Evolutionary conservation across 345 rosid genomes (phyloP), one percentile per base, ranked within the genome.

Genomic region (Clarkia xantiana): DNA sequence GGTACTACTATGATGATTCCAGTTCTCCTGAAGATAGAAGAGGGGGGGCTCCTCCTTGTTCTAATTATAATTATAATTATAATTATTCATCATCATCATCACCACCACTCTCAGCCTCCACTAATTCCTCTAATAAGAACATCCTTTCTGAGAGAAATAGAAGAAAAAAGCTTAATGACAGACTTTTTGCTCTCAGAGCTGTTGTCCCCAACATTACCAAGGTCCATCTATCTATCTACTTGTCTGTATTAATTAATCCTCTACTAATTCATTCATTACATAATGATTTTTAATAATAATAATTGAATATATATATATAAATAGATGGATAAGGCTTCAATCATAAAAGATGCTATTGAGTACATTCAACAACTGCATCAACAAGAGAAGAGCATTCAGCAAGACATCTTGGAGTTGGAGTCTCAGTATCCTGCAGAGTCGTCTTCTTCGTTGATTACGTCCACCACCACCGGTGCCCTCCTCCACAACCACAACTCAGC

Each of bases 241-340:
- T 39, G 11, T 42, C 6, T 14, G 16, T 4, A 17, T 18, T 2
- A 4, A 14, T 23, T 46, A n/a, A 6, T 12, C 11, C 39, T 22
- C 43, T n/a, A 8, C n/a, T n/a, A 1, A 13, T 18, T 42, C 10
- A 53, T 9, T 22, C 2, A 2, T 22, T 22, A 5, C 5, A 22
- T 22, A 22, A 22, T 22, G 2, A 22, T 2, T 2, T 22, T 22
- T 2, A 2, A 22, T 22, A 22, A 22, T 22, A 22, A 22, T 5
- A 2, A 2, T 2, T 2, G 5, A 22, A 22, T 2, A 22, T 22
- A 22, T 22, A 22, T 22, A 29, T 29, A 5, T 29, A 5, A 10
- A 1, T 44, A 91, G 98, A 91, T 91, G 98, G 98, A 91, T 58
- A 91, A 84, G 74, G 98, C 98, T 13, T 91, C 98, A n/a, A 91